These are phyloP conservation scores for Colletotrichum spinosum DNA, from an alignment of 2,329 filamentous ascomycete genomes.

Conservation along the genomic window DNA sequence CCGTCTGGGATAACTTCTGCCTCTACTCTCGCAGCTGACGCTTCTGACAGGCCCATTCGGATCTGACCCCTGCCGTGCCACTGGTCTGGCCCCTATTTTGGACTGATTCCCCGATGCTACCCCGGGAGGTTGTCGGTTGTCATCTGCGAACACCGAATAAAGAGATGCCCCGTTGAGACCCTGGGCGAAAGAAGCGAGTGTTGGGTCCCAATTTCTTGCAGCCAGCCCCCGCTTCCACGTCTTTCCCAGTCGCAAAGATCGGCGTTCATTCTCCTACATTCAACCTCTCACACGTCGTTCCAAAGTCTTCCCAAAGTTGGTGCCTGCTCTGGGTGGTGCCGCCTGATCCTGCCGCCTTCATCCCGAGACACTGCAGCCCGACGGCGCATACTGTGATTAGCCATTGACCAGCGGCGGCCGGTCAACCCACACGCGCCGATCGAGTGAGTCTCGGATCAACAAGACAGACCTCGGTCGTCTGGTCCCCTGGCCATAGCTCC, in stretches of 20 bases:
- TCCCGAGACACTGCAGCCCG: background rate
- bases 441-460: background rate
- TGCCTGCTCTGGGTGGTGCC: slow-evolving; percentile 4
- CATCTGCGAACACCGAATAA: background rate
- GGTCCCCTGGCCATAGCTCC: background rate
- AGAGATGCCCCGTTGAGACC: background rate
- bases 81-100: slow-evolving; percentile 7
- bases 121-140: slow-evolving; percentile 6
- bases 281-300: slow-evolving; percentile 4
- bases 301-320: slow-evolving; percentile 7
- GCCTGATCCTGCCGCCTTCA: slow-evolving; percentile 7
- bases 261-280: slow-evolving; percentile 8
- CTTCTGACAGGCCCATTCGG: background rate
- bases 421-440: too few relatives aligned
- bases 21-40: background rate
- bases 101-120: slow-evolving; percentile 12
- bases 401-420: too few relatives aligned
- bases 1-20: slow-evolving; percentile 4
- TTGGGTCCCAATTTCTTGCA: slow-evolving; percentile 13
- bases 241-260: slow-evolving; percentile 4
- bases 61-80: background rate
- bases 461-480: background rate
- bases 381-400: too few relatives aligned
- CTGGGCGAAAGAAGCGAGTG: slow-evolving; percentile 1
- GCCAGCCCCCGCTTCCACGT: slow-evolving; percentile 10